Base-by-base conservation (phyloP, 2,329 filamentous ascomycete genomes). In the Waltergamsia citrina region DNA sequence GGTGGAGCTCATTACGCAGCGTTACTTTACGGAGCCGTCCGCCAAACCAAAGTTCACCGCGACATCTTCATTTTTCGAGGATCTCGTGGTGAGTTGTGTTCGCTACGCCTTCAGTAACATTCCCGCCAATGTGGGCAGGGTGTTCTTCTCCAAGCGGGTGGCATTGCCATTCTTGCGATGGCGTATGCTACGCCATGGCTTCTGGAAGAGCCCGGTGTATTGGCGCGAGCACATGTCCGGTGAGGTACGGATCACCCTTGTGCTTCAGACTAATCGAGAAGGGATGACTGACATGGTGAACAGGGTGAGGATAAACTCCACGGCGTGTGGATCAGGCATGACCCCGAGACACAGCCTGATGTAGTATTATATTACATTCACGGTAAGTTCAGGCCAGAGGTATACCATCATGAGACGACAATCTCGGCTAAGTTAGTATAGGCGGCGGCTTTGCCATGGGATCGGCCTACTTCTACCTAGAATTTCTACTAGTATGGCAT, bases 371-470 rank as follows among this genome's bases (percentile, higher is more conserved):
- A 86, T 52, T 92, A 92, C 51, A 73, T 74, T 26, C 85, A 93
- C 51, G 85, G 81, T 80, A 59, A 44, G 65, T 9, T n/a, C 16
- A 15, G 18, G 26, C n/a, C 15, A 28, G 6, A 28, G 6, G 6
- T 5, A 15, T 8, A n/a, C 5, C 21, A 25, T 7, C 11, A 9
- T 3, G 12, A 24, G 8, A 20, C 29, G 11, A 17, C 21, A 17
- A 28, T 15, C 9, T 4, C 8, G 26, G 11, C 26, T 28, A 5
- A 29, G 27, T 25, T 6, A 31, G 27, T 15, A 4, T 18, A 82
- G 78, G 82, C 12, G 86, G 86, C 16, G 86, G 86, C 1, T 92
- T 93, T 52, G 74, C 76, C 6, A 84, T 93, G 78, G 86, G 85
- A 4, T 86, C 82, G 10, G 66, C 71, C 14, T 83, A 82, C 59